phyloP scores from a whole-genome alignment of 2,329 filamentous ascomycete genomes.

The Chaetomiaceae sp. region DNA sequence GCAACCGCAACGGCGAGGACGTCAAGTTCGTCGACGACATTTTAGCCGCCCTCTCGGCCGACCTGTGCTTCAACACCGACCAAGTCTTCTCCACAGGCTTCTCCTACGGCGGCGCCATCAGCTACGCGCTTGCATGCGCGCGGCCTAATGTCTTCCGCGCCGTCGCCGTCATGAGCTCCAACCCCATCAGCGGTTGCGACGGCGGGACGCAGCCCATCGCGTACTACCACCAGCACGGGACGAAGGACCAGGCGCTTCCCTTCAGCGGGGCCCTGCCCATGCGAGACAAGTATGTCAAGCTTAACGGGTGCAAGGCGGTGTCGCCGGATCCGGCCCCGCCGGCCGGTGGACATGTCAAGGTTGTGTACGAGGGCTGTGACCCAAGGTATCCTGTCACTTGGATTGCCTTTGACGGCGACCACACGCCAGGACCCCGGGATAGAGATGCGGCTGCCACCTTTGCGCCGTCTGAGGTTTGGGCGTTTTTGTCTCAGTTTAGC shows the following conservation, averaged over 20 bases:
- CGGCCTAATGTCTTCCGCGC: constrained; percentile 37
- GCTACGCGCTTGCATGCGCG: constrained; percentile 39
- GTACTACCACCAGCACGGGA: constrained; percentile 18
- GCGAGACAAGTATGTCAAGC: constrained; percentile 18
- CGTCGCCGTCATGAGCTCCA: constrained; percentile 27
- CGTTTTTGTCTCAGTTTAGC: too few relatives aligned
- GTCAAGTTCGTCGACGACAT: constrained; percentile 39
- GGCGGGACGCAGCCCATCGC: constrained; percentile 19
- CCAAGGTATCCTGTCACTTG: constrained; percentile 14
- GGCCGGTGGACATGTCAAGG: constrained; percentile 14
- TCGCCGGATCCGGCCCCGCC: too few relatives aligned
- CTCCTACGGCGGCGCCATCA: constrained; percentile 42
- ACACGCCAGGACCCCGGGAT: too few relatives aligned
- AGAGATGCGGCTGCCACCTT: too few relatives aligned
- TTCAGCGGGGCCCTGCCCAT: constrained; percentile 12
- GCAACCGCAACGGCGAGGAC: constrained; percentile 39
- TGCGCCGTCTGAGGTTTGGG: too few relatives aligned
- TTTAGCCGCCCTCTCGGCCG: constrained; percentile 33
- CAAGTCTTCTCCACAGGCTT: constrained; percentile 41
- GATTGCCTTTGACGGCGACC: constrained; percentile 10
- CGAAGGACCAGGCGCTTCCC: constrained; percentile 12
- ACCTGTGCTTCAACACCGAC: constrained; percentile 40
- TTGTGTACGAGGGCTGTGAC: constrained; percentile 15
- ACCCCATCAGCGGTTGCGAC: constrained; percentile 10
- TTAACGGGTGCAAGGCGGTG: constrained; percentile 12